Conservation (phyloP, 192 early-diverging fungal genomes). For the Backusella sp. region DNA sequence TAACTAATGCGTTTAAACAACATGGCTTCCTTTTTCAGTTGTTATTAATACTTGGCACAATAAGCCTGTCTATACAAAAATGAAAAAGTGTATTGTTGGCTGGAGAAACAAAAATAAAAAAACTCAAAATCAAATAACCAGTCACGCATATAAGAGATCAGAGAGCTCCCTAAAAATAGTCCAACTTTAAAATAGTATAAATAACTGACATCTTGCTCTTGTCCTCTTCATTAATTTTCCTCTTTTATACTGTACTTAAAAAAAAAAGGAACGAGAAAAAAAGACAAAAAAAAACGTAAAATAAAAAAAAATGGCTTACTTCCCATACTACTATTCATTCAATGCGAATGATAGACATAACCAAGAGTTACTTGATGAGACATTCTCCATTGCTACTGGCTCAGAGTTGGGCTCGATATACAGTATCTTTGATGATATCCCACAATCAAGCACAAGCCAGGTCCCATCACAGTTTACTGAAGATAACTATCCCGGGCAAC, state of each 20-base stretch:
- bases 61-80: neutral
- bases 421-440: neutral
- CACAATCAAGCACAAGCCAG: neutral
- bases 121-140: neutral
- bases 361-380: neutral
- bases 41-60: neutral
- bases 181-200: neutral
- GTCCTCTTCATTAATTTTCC: neutral
- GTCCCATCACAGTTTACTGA: neutral
- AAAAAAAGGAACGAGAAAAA: neutral
- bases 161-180: neutral
- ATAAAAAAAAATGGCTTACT: neutral
- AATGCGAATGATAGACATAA: conserved; percentile 8
- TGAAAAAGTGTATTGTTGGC: neutral
- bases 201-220: conserved; percentile 5
- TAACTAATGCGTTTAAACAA: neutral
- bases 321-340: neutral
- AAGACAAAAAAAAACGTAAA: neutral
- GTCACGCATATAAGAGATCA: neutral
- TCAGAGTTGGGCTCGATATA: neutral
- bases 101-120: neutral
- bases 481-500: neutral
- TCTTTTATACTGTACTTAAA: neutral
- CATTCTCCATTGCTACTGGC: conserved; percentile 10
- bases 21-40: neutral